Conservation (phyloP, 2,329 filamentous ascomycete genomes). For the Fusarium sp. region DNA sequence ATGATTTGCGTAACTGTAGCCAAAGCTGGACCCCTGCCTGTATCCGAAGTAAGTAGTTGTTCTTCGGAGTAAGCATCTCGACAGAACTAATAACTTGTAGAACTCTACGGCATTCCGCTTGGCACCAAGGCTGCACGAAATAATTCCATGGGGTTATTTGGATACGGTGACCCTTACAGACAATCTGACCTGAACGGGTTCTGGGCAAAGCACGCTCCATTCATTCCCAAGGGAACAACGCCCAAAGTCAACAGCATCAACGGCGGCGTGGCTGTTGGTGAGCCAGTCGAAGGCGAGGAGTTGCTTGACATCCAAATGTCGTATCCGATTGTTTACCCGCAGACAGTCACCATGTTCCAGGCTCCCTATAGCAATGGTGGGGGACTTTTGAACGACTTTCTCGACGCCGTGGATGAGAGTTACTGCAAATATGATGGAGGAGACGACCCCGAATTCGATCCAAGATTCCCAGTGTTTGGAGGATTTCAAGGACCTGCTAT, state of each 20-base stretch:
- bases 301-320: slow-evolving; percentile 2
- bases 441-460: not conserved
- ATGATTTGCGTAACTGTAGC: slow-evolving; percentile 1
- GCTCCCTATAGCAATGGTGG: not conserved
- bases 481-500: not conserved
- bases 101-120: not conserved
- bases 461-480: not conserved
- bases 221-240: not conserved
- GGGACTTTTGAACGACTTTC: not conserved
- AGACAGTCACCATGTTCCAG: not conserved
- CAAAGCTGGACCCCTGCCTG: slow-evolving; percentile 8
- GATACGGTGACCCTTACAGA: not conserved
- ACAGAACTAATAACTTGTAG: not conserved
- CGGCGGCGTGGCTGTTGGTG: not conserved
- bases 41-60: not conserved
- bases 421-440: slow-evolving; percentile 11
- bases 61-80: rapidly evolving
- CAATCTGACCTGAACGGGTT: not conserved
- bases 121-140: not conserved
- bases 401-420: not conserved
- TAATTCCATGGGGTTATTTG: not conserved
- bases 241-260: slow-evolving; percentile 3
- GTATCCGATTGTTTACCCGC: not conserved
- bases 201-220: not conserved
- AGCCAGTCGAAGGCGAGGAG: not conserved